These are phyloP conservation scores for Silene coronaria DNA, from an alignment of 179 eudicot species.

Conservation along the genomic window DNA sequence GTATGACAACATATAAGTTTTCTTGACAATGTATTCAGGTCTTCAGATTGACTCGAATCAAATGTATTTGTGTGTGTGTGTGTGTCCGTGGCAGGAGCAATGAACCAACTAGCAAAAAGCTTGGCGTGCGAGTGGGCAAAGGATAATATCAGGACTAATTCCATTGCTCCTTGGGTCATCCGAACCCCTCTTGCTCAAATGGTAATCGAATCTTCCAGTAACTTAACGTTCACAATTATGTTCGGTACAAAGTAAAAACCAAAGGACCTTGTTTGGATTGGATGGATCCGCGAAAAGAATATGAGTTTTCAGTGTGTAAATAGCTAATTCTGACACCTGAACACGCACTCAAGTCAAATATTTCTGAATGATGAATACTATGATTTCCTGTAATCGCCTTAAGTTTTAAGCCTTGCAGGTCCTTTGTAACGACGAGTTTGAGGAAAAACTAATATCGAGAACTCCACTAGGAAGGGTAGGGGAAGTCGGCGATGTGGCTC, in stretches of 20 bases:
- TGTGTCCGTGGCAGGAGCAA: slow-evolving; percentile 13
- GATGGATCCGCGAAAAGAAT: no score
- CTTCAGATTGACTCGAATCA: neutral
- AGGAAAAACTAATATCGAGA: neutral
- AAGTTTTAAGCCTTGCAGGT: neutral
- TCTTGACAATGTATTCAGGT: neutral
- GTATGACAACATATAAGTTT: neutral
- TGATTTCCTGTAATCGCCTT: no score
- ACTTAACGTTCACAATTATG: neutral
- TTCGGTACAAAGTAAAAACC: neutral
- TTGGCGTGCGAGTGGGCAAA: slow-evolving; percentile 28
- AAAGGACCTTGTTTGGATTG: no score
- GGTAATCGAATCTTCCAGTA: neutral
- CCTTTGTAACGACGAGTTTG: neutral
- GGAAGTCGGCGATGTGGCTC: slow-evolving; percentile 17
- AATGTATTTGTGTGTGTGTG: neutral
- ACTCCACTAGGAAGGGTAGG: slow-evolving; percentile 22
- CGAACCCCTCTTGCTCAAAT: slow-evolving; percentile 16
- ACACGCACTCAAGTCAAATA: no score
- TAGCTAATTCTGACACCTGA: no score
- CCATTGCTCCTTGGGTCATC: slow-evolving; percentile 20
- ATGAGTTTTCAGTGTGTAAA: no score
- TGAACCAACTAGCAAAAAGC: slow-evolving; percentile 20
- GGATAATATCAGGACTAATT: slow-evolving; percentile 21
- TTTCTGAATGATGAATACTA: no score